phyloP scores from a whole-genome alignment of 768 basidiomycete species.

The Cyathus striatus region DNA sequence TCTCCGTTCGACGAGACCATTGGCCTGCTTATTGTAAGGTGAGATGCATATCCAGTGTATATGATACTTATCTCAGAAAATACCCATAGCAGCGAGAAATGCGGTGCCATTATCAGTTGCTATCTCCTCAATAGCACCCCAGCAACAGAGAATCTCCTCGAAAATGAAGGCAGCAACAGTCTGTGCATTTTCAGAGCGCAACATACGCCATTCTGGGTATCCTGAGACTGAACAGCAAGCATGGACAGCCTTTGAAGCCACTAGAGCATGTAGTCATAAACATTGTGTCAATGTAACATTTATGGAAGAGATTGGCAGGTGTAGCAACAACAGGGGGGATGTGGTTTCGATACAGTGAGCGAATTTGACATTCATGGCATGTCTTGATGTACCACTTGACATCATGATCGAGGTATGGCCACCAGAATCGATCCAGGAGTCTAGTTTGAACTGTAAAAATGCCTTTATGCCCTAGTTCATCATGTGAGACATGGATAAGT shows the following conservation, averaged over 20 bases:
- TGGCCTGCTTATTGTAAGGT: conserved; percentile 35
- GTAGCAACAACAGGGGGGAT: conserved; percentile 20
- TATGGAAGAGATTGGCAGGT: conserved; percentile 18
- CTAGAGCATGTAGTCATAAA: conserved; percentile 12
- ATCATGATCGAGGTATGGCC: conserved; percentile 17
- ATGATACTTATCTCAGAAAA: conserved; percentile 14
- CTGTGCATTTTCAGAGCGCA: conserved; percentile 14
- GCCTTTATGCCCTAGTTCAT: conserved; percentile 22
- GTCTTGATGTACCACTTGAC: conserved; percentile 25
- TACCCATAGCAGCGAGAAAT: conserved; percentile 16
- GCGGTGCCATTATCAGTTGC: conserved; percentile 28
- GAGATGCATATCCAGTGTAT: conserved; percentile 35
- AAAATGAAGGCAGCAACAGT: conserved; percentile 18
- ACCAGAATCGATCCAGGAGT: conserved; percentile 17
- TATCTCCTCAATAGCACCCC: conserved; percentile 28
- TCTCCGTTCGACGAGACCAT: conserved; percentile 27
- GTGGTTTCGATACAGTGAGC: conserved; percentile 12
- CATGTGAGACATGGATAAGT: conserved; percentile 14
- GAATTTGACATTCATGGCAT: conserved; percentile 25
- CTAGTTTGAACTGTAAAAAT: conserved; percentile 12
- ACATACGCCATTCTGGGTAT: conserved; percentile 14
- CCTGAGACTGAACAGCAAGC: conserved; percentile 14
- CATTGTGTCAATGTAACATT: conserved; percentile 23
- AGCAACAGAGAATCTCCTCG: conserved; percentile 25
- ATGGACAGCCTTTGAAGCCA: conserved; percentile 16